Evolutionary conservation across 2,329 filamentous ascomycete genomes (phyloP).

Genomic region (Sphaerulina populicola): DNA sequence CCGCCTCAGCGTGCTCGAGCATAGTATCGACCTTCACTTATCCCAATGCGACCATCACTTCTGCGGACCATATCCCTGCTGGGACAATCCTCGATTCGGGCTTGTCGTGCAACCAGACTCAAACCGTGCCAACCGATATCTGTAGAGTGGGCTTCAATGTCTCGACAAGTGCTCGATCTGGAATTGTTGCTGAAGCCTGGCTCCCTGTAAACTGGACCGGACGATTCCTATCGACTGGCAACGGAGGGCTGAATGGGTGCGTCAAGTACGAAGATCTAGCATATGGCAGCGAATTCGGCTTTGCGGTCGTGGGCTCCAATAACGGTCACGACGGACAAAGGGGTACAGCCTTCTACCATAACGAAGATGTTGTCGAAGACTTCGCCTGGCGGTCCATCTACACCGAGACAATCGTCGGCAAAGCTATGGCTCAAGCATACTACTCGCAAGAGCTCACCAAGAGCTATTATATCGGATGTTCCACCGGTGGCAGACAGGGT

Average conservation of each 20-base stretch:
- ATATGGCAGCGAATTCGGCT: slow-evolving; percentile 35
- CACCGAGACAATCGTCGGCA: slow-evolving; percentile 28
- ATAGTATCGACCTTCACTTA: slow-evolving; percentile 18
- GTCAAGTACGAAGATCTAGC: slow-evolving; percentile 33
- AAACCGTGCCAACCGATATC: slow-evolving; percentile 33
- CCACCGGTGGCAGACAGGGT: slow-evolving; percentile 41
- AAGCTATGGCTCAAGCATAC: slow-evolving; percentile 30
- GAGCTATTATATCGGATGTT: slow-evolving; percentile 42
- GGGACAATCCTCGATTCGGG: slow-evolving; percentile 26
- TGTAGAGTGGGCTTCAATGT: slow-evolving; percentile 38
- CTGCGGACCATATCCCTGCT: slow-evolving; percentile 22
- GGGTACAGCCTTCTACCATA: slow-evolving; percentile 42
- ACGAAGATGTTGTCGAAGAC: slow-evolving; percentile 41
- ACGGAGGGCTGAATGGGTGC: slow-evolving; percentile 38
- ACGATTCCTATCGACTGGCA: slow-evolving; percentile 33
- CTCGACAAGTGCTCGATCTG: slow-evolving; percentile 34
- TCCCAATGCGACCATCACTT: slow-evolving; percentile 25
- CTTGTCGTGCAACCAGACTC: slow-evolving; percentile 20
- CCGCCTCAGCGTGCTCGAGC: slow-evolving; percentile 18
- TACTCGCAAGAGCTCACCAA: slow-evolving; percentile 36
- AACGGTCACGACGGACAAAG: slow-evolving; percentile 39
- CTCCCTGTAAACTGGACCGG: slow-evolving; percentile 38
- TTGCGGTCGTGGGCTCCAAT: slow-evolving; percentile 37
- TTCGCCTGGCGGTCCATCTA: slow-evolving; percentile 37
- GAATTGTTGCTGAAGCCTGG: slow-evolving; percentile 41